Percentiles rank a stretch among this genome's conserved stretches.
phyloP scores from a whole-genome alignment of 2,329 filamentous ascomycete species.

The Aspergillus sojae region DNA sequence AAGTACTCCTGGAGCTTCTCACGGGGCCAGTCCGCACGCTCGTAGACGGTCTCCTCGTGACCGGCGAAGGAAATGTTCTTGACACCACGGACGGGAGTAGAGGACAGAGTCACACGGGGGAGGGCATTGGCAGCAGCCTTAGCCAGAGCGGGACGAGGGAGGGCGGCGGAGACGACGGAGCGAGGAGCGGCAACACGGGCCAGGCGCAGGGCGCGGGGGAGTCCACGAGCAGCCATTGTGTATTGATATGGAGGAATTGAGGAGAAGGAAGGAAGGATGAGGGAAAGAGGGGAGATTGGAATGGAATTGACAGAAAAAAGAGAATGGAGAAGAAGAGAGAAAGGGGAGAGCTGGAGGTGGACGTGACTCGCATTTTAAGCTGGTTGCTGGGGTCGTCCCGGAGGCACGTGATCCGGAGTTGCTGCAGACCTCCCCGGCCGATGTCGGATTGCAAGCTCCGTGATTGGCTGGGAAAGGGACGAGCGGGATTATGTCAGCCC shows the following conservation, averaged over 20 bases:
- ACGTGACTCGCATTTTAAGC: slow-evolving; percentile 20
- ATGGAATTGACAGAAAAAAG: slow-evolving; percentile 11
- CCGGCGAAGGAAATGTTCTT: slow-evolving; percentile 99
- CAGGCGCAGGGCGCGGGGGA: slow-evolving; percentile 61
- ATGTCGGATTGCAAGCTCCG: slow-evolving; percentile 2
- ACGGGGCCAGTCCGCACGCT: slow-evolving; percentile 97
- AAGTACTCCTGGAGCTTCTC: slow-evolving; percentile 99
- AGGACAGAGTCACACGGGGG: slow-evolving; percentile 49
- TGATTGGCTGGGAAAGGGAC: neutral
- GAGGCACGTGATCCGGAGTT: slow-evolving; percentile 21
- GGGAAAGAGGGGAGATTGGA: slow-evolving; percentile 15
- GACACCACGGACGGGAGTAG: slow-evolving; percentile 68
- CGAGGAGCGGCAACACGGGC: slow-evolving; percentile 59
- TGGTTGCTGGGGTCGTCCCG: slow-evolving; percentile 18
- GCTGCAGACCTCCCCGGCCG: slow-evolving; percentile 2
- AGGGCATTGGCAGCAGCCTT: slow-evolving; percentile 40
- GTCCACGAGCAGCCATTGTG: slow-evolving; percentile 52
- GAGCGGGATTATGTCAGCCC: neutral
- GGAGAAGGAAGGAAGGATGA: slow-evolving; percentile 13
- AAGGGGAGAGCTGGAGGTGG: slow-evolving; percentile 11
- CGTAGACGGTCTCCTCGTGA: slow-evolving; percentile 91
- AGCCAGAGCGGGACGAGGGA: slow-evolving; percentile 53
- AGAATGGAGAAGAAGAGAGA: slow-evolving; percentile 11
- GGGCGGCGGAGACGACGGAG: slow-evolving; percentile 61
- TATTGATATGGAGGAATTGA: slow-evolving; percentile 17